Base-by-base conservation (phyloP, 306 rosid species). In the Castanea sativa region DNA sequence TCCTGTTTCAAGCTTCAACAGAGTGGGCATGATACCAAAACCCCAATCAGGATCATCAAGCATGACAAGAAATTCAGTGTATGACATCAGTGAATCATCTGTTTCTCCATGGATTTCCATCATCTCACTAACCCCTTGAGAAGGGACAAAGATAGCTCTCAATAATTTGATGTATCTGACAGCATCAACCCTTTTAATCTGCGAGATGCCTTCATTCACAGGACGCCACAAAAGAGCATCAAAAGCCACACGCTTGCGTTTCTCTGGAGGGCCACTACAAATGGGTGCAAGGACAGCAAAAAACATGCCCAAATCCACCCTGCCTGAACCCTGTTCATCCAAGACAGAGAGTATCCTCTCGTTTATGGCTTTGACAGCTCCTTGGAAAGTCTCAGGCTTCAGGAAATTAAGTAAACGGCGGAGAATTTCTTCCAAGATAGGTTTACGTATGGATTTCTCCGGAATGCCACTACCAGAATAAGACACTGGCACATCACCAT, bases 211-310 rank as follows among this genome's bases (percentile, higher is more conserved):
- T 77, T 93, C 98, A 29, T 96, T 93, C 86, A 89, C 90, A 20
- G 98, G 97, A 74, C 97, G 97, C 99, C 97, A 96, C 71, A 96
- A 65, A 25, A 93, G 99, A 4, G 99, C 97, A 78, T 93, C 99
- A 21, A 88, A 93, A 43, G 96, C 98, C 72, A 90, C 61, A 81
- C 91, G 86, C 80, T 91, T 96, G 20, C 99, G 97, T 87, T 92
- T 96, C 56, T 90, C 99, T 2, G 89, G 83, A 18, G 91, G 82
- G 68, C 98, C 99, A 14, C 84, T 76, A 82, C 99, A 96, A 76
- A 96, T 89, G 74, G 99, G 99, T 73, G 99, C 99, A 61, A 96
- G 90, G 76, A 93, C 67, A 15, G 99, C 99, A 4, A 73, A 96
- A 76, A 96, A 90, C 97, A 93, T 73, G 73, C 98, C 99, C 63